Conservation (phyloP, 352 stramenopile genomes). For the Phytophthora multivora region DNA sequence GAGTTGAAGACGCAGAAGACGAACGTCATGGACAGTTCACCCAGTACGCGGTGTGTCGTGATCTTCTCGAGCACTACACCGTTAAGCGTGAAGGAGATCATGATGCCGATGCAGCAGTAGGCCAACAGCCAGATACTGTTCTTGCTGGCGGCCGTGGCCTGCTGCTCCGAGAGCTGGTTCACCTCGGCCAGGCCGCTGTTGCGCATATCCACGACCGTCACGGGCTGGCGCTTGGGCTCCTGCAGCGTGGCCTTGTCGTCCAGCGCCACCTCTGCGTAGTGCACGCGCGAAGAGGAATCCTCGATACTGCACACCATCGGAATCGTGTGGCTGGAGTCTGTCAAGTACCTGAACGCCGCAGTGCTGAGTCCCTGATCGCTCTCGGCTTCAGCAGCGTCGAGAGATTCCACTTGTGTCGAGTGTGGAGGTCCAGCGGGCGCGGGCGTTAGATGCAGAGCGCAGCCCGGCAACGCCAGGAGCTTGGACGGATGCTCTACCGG, state of each 20-base stretch:
- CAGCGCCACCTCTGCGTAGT: slow-evolving; percentile 70
- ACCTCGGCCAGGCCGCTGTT: slow-evolving; percentile 23
- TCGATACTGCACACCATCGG: slow-evolving; percentile 58
- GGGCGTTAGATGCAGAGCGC: slow-evolving; percentile 1
- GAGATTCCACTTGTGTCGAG: slow-evolving; percentile 38
- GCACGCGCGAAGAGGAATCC: slow-evolving; percentile 29
- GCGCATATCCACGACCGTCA: slow-evolving; percentile 41
- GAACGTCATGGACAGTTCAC: slow-evolving; percentile 86
- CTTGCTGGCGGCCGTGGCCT: slow-evolving; percentile 26
- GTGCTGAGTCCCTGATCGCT: background rate
- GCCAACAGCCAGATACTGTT: slow-evolving; percentile 63
- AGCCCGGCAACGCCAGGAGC: slow-evolving; percentile 3
- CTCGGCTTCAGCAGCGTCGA: background rate
- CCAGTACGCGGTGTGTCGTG: slow-evolving; percentile 80
- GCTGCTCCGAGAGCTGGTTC: slow-evolving; percentile 10
- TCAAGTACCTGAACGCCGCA: background rate
- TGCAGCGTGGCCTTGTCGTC: slow-evolving; percentile 36
- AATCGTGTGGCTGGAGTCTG: background rate
- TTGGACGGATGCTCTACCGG: background rate
- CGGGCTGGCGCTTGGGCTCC: slow-evolving; percentile 35
- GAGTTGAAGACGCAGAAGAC: slow-evolving; percentile 85
- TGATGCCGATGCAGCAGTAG: slow-evolving; percentile 84
- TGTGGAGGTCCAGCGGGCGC: background rate
- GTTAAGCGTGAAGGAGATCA: slow-evolving; percentile 86
- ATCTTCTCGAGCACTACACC: slow-evolving; percentile 85